A percentile compares a stretch with the other conserved stretches of the same genome.
phyloP scores from a whole-genome alignment of 257 asterid genomes.

The Salvia splendens region DNA sequence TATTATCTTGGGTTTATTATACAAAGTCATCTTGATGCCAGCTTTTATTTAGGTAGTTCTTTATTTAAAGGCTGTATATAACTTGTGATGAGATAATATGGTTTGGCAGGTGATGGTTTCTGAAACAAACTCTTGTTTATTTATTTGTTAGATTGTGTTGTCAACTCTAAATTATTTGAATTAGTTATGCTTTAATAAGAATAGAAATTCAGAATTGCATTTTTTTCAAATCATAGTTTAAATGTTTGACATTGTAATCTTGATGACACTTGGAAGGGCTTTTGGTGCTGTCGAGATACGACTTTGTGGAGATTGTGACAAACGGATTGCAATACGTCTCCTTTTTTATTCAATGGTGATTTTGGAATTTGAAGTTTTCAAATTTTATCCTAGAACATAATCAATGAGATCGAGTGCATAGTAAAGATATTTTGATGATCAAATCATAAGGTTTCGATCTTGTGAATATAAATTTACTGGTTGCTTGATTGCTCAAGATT shows the following conservation, averaged over 20 bases:
- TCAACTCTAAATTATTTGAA: conserved; percentile 29
- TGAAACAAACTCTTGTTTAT: conserved; percentile 26
- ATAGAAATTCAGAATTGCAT: not conserved
- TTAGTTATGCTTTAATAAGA: conserved; percentile 11
- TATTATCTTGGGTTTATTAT: conserved; percentile 18
- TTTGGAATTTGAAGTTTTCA: conserved; percentile 8
- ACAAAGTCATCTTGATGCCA: conserved; percentile 38
- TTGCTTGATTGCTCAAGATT: no score
- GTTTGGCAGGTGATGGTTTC: conserved; percentile 35
- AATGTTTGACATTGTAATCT: conserved; percentile 23
- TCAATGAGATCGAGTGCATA: not conserved
- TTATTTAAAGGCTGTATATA: not conserved
- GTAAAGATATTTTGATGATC: not conserved
- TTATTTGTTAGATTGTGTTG: conserved; percentile 24
- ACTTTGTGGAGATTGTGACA: conserved; percentile 26
- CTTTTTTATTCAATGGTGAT: conserved; percentile 7
- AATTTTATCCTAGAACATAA: not conserved
- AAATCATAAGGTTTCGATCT: not conserved
- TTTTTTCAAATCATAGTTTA: not conserved
- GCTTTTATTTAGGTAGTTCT: conserved; percentile 15
- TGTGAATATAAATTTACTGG: not conserved
- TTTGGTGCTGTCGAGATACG: conserved; percentile 11
- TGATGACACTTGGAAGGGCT: conserved; percentile 34
- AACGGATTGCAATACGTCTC: conserved; percentile 14
- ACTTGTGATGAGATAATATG: not conserved